phyloP scores from a whole-genome alignment of 441 rosid species.

The Gossypium davidsonii region DNA sequence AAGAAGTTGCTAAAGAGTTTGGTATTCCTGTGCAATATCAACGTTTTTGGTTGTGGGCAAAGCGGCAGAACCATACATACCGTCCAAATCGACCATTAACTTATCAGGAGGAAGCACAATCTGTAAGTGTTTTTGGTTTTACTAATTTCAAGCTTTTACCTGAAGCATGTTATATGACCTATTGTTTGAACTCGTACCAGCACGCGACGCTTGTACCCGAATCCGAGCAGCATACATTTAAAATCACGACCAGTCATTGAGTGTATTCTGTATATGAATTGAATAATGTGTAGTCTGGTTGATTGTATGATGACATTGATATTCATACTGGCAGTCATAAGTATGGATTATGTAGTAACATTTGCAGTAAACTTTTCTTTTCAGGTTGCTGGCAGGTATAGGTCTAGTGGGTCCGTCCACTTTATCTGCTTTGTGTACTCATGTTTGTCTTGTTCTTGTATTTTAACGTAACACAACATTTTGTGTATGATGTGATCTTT shows the following conservation, averaged over 20 bases:
- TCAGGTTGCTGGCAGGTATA: not conserved
- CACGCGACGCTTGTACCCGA: not conserved
- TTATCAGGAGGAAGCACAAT: conserved; percentile 35
- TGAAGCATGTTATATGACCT: not conserved
- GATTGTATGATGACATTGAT: not conserved
- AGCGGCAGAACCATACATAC: conserved; percentile 48
- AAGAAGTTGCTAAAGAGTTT: conserved; percentile 47
- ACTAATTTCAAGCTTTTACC: not conserved
- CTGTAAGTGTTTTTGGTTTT: conserved; percentile 28
- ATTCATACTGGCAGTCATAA: not conserved
- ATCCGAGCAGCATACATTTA: not conserved
- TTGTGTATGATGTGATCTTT: not conserved
- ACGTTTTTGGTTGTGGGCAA: conserved; percentile 56
- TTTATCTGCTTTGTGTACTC: not conserved
- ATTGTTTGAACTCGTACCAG: not conserved
- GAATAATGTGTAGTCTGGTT: not conserved
- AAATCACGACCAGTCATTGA: not conserved
- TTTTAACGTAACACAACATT: not conserved
- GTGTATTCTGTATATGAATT: not conserved
- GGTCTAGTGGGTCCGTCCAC: not conserved
- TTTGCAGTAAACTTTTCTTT: not conserved
- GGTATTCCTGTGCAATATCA: conserved; percentile 46
- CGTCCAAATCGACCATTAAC: conserved; percentile 47
- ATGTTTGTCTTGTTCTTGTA: conserved; percentile 9
- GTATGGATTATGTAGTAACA: not conserved